A percentile compares a stretch with the other conserved stretches of the same genome.
Conservation (phyloP, 2,329 filamentous ascomycete species). For the Calonectria pauciramosa region DNA sequence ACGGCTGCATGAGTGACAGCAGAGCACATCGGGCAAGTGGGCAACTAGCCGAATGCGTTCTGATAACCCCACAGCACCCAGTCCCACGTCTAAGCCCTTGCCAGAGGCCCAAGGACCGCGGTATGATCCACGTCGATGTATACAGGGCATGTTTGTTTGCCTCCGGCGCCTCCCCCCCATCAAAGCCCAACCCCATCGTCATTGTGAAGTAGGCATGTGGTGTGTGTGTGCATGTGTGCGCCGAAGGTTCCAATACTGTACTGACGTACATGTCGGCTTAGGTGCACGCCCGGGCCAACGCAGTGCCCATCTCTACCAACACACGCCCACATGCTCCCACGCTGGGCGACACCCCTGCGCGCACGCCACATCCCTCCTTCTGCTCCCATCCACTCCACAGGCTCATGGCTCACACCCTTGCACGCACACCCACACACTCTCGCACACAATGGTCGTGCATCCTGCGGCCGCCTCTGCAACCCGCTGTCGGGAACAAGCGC, state of each 20-base stretch:
- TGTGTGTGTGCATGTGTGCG: constrained; percentile 5
- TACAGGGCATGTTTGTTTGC: background rate
- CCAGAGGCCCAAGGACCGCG: background rate
- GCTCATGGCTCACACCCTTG: constrained; percentile 8
- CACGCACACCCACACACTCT: constrained; percentile 29
- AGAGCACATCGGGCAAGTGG: constrained; percentile 8
- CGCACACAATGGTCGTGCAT: constrained; percentile 49
- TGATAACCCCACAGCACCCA: background rate
- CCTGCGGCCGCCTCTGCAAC: constrained; percentile 57
- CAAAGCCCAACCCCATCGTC: background rate
- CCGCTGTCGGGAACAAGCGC: constrained; percentile 53
- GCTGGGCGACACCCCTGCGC: constrained; percentile 3
- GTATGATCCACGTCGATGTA: constrained; percentile 3
- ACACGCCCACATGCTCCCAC: background rate
- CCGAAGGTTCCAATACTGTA: background rate
- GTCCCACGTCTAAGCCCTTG: constrained; percentile 6
- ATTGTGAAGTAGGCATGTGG: background rate
- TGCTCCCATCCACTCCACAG: constrained; percentile 2
- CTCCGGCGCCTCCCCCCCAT: background rate
- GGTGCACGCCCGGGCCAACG: constrained; percentile 1
- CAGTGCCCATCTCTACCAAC: background rate
- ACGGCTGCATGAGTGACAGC: constrained; percentile 28
- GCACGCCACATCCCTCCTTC: constrained; percentile 13
- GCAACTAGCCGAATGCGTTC: constrained; percentile 30
- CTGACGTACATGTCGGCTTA: background rate